Percentiles rank a stretch among this genome's conserved stretches.
These are phyloP conservation scores for Linderniella brevidens DNA, from an alignment of 257 asterid genomes.

Conservation along the genomic window DNA sequence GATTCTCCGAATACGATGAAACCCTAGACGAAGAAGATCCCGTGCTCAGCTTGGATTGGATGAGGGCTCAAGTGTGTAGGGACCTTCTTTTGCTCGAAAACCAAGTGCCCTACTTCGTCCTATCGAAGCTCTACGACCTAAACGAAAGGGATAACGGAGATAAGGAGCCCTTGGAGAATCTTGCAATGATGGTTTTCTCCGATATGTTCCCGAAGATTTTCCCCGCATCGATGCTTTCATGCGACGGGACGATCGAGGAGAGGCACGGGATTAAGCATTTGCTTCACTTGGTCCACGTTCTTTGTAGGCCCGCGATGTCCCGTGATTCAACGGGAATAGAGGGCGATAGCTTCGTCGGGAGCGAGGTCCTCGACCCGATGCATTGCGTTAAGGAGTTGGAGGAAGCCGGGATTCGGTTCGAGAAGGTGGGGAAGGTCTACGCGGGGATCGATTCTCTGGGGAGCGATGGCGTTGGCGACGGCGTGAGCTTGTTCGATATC, in stretches of 20 bases:
- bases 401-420: conserved; percentile 5
- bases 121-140: conserved; percentile 13
- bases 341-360: too few relatives aligned
- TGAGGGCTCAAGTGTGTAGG: conserved; percentile 6
- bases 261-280: too few relatives aligned
- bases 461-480: too few relatives aligned
- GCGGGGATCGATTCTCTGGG: too few relatives aligned
- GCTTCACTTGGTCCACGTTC: too few relatives aligned
- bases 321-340: too few relatives aligned
- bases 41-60: conserved; percentile 11
- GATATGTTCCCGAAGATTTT: too few relatives aligned
- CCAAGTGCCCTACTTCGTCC: conserved; percentile 28
- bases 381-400: too few relatives aligned
- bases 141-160: conserved; percentile 10
- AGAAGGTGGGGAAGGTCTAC: conserved; percentile 1
- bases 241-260: too few relatives aligned
- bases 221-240: too few relatives aligned
- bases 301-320: too few relatives aligned
- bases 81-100: conserved; percentile 30
- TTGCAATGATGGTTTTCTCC: conserved; percentile 5
- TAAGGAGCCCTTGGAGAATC: conserved; percentile 10
- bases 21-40: conserved; percentile 8
- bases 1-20: not conserved
- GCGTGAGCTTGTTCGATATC: conserved; percentile 10
- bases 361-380: too few relatives aligned